Conservation (phyloP, 1,139 yeast species). For the Kodamaea suecica region DNA sequence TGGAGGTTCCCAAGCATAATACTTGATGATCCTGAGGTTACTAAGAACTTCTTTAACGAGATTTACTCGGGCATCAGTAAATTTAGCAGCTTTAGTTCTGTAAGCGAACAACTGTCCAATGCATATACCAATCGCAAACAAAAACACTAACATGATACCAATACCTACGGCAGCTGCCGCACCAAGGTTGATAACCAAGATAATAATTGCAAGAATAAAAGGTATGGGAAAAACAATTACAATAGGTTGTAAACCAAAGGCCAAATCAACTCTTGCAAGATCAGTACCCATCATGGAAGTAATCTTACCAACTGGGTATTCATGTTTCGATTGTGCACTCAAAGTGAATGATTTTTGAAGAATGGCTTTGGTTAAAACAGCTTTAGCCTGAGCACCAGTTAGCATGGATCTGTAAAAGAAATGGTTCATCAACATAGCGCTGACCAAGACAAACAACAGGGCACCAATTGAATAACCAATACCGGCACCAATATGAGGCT, state of each 20-base stretch:
- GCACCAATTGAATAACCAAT: slow-evolving; percentile 30
- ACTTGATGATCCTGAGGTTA: slow-evolving; percentile 66
- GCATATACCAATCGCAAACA: slow-evolving; percentile 38
- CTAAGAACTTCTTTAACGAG: slow-evolving; percentile 62
- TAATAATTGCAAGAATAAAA: slow-evolving; percentile 54
- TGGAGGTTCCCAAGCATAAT: slow-evolving; percentile 66
- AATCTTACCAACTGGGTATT: slow-evolving; percentile 31
- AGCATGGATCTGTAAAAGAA: slow-evolving; percentile 58
- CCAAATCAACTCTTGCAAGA: slow-evolving; percentile 74
- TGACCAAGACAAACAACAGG: slow-evolving; percentile 21
- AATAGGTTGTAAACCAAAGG: slow-evolving; percentile 67
- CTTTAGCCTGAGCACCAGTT: slow-evolving; percentile 36
- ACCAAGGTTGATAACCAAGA: slow-evolving; percentile 69
- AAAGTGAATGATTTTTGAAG: slow-evolving; percentile 32
- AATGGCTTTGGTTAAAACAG: slow-evolving; percentile 33
- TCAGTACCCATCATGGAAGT: slow-evolving; percentile 73
- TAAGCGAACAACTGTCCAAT: slow-evolving; percentile 39
- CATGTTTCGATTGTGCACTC: slow-evolving; percentile 26
- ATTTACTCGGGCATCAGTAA: slow-evolving; percentile 59
- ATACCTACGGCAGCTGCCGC: slow-evolving; percentile 68
- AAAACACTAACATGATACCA: slow-evolving; percentile 33
- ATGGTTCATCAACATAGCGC: slow-evolving; percentile 55
- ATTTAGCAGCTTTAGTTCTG: slow-evolving; percentile 44
- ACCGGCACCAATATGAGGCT: slow-evolving; percentile 26
- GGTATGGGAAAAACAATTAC: slow-evolving; percentile 60